Evolutionary conservation across 2,329 filamentous ascomycete genomes (phyloP).

Genomic region (Fusarium xylarioides): DNA sequence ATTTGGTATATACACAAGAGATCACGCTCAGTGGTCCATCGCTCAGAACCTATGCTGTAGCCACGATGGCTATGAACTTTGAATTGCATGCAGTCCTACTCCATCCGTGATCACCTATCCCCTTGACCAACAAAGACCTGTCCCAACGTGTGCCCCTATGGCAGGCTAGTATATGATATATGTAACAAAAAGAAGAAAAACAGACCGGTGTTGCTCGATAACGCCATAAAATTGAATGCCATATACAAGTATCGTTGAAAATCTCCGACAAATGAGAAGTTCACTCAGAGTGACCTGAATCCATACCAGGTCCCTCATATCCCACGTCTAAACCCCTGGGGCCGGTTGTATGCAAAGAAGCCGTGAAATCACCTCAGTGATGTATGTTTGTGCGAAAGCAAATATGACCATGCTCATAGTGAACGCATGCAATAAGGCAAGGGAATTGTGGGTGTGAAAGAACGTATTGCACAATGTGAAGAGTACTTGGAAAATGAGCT

Average conservation of each 20-base stretch:
- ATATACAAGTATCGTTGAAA: conserved; percentile 22
- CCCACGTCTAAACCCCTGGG: background rate
- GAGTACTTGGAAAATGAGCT: background rate
- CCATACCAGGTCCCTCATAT: conserved; percentile 12
- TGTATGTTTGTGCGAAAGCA: conserved; percentile 29
- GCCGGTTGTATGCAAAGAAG: conserved; percentile 15
- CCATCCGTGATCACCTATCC: conserved; percentile 5
- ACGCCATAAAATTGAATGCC: conserved; percentile 32
- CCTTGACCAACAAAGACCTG: background rate
- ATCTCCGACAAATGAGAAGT: conserved; percentile 27
- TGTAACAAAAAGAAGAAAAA: conserved; percentile 17
- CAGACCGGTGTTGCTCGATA: conserved; percentile 23
- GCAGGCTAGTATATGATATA: conserved; percentile 16
- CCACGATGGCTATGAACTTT: conserved; percentile 15
- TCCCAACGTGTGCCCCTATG: conserved; percentile 4
- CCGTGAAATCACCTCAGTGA: conserved; percentile 19
- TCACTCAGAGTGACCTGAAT: conserved; percentile 21
- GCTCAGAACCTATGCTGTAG: conserved; percentile 8
- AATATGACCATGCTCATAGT: conserved; percentile 20
- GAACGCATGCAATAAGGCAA: conserved; percentile 9
- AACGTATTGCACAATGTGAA: background rate
- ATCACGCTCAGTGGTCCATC: conserved; percentile 21
- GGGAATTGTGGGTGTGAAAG: conserved; percentile 10
- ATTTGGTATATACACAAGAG: conserved; percentile 37
- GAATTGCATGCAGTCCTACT: conserved; percentile 24